Base-by-base conservation (phyloP, 2,329 filamentous ascomycete species). In the Nectriaceae sp. region DNA sequence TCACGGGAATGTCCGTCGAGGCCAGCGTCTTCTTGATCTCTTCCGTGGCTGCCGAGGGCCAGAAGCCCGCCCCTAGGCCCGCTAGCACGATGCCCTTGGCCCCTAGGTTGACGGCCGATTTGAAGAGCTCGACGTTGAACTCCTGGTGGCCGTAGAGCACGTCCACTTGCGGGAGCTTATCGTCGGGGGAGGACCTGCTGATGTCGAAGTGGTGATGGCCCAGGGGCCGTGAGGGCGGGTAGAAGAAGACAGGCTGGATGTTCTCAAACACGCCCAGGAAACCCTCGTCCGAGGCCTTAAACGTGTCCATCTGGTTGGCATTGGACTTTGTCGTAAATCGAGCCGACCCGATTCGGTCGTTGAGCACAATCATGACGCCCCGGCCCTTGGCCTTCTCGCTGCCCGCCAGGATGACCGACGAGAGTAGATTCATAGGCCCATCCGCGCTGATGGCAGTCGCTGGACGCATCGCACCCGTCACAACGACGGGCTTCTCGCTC, bases 401-500 rank as follows among this genome's bases (percentile, higher is more conserved):
- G 1, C 69, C 72, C 1, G 83, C 83, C 3, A 85, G 69, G 0
- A 75, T 80, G 2, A 84, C 80, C 11, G 82, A 79, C 62, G 82
- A 76, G 36, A 82, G 75, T 21, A 86, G 72, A 64, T 87, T 86
- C 60, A 81, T 75, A 15, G 81, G 82, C 0, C 83, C 83, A 51
- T 87, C 83, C 15, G 83, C 82, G 50, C 78, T 80, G 57, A 85
- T 72, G 11, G 81, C 82, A 0, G 82, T 84, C 0, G 81, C 77
- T 4, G 83, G 83, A 10, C 83, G 72, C 83, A 86, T 86, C 16
- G 83, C 76, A 4, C 82, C 83, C 2, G 83, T 82, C 20, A 82
- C 60, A 4, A 85, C 74, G 4, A 86, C 72, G 1, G 83, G 82
- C 63, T 85, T 85, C 22, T 72, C 71, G 37, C 75, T 79, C 55